Base-by-base conservation (phyloP, 768 basidiomycete species). In the Naganishia antarctica region DNA sequence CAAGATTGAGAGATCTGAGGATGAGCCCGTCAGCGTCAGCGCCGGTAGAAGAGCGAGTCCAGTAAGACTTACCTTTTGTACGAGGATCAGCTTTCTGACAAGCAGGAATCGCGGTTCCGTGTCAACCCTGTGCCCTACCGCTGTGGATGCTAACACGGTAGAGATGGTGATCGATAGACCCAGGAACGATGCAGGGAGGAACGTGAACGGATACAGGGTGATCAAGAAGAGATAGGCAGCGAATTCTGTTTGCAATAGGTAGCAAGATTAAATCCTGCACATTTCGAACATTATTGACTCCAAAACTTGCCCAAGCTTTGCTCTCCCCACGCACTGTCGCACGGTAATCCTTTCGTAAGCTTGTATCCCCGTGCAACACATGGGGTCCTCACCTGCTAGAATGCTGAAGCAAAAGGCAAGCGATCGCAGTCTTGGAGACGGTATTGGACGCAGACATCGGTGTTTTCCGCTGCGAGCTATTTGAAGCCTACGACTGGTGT, bases 41-140 rank as follows among this genome's bases (percentile, higher is more conserved):
- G 6, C 18, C 62, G 8, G 41, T 3, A 29, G 32, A 3, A 37
- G 34, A 37, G 15, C 34, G 34, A 7, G 7, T 37, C 15, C 8
- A 37, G 34, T 7, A 9, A 44, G 18, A 63, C 66, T 29, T 21
- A 74, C 74, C 67, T 78, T 78, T 53, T 78, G 75, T 4, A 58
- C 65, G 12, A 61, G 66, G 12, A 78, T 71, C 0, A 66, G 57
- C 15, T 45, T 23, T 40, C 74, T 41, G 0, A 73, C 70, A 37
- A 78, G 70, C 1, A 44, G 25, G 23, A 76, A 63, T 31, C 75
- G 49, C 4, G 61, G 66, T 8, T 50, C 21, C 13, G 34, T 31
- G 57, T 78, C 76, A 11, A 78, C 73, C 32, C 72, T 61, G 4
- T 70, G 68, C 2, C 76, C 76, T n/a, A 78, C 71, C 49, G 65